Conservation (phyloP, 768 basidiomycete genomes). For the Omphalotus guepiniiformis region DNA sequence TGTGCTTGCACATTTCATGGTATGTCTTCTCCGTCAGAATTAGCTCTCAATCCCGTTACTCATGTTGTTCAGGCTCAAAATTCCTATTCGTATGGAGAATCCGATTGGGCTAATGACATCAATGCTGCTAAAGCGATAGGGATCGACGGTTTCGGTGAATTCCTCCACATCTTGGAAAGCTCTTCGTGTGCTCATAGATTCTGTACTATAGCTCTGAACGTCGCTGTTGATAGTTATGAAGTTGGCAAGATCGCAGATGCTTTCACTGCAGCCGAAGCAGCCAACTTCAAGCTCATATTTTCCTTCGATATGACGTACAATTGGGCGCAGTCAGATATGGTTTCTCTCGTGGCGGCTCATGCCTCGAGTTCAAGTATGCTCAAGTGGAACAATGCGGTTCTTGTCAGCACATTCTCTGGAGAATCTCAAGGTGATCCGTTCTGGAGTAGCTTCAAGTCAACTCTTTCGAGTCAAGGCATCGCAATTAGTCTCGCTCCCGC, state of each 20-base stretch:
- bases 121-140: slow-evolving; percentile 19
- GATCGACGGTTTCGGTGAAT: slow-evolving; percentile 23
- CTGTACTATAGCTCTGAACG: slow-evolving; percentile 19
- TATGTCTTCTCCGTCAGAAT: background rate
- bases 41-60: background rate
- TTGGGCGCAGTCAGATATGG: slow-evolving; percentile 17
- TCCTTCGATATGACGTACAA: slow-evolving; percentile 31
- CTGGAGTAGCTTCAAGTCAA: slow-evolving; percentile 15
- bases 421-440: slow-evolving; percentile 27
- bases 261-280: slow-evolving; percentile 27
- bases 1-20: slow-evolving; percentile 5
- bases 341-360: slow-evolving; percentile 24
- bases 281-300: slow-evolving; percentile 32
- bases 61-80: slow-evolving; percentile 16
- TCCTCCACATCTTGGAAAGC: background rate
- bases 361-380: slow-evolving; percentile 25
- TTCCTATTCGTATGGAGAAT: slow-evolving; percentile 15
- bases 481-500: slow-evolving; percentile 27
- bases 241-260: slow-evolving; percentile 25
- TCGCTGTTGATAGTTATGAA: slow-evolving; percentile 21
- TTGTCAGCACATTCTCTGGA: slow-evolving; percentile 35
- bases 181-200: background rate
- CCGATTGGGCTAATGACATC: slow-evolving; percentile 21
- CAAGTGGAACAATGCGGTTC: slow-evolving; percentile 19
- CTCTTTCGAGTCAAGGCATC: slow-evolving; percentile 18